Evolutionary conservation across 2,329 filamentous ascomycete species (phyloP).

Genomic region (Aaosphaeria pasadenensis): DNA sequence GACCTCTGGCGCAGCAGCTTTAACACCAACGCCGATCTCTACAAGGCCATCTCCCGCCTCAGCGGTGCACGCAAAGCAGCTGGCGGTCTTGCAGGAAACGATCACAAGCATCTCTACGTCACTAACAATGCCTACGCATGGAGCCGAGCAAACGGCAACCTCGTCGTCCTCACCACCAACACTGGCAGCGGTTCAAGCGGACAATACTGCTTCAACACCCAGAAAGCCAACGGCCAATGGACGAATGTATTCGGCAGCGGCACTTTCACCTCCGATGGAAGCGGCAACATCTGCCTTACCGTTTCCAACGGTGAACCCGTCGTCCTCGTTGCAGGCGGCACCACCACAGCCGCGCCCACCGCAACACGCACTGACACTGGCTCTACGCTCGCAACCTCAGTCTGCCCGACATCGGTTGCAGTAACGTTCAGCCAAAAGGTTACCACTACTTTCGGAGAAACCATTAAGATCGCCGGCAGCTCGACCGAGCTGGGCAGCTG

Average conservation of each 20-base stretch:
- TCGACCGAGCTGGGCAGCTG: slow-evolving; percentile 45
- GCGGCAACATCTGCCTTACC: slow-evolving; percentile 42
- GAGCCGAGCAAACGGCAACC: slow-evolving; percentile 43
- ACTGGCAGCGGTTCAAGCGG: slow-evolving; percentile 38
- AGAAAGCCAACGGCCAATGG: slow-evolving; percentile 39
- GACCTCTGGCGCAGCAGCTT: slow-evolving; percentile 39
- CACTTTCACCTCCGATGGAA: slow-evolving; percentile 38
- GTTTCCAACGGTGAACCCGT: slow-evolving; percentile 45
- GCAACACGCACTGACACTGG: neutral
- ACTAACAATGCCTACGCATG: slow-evolving; percentile 45
- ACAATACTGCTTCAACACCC: slow-evolving; percentile 44
- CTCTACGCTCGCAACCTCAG: neutral
- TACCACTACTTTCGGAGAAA: slow-evolving; percentile 48
- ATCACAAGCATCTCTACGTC: slow-evolving; percentile 46
- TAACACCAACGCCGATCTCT: slow-evolving; percentile 26
- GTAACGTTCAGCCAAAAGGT: slow-evolving; percentile 48
- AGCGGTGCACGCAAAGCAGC: slow-evolving; percentile 26
- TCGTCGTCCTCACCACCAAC: slow-evolving; percentile 48
- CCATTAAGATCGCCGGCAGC: slow-evolving; percentile 46
- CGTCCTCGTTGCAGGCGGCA: slow-evolving; percentile 30
- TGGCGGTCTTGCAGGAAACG: slow-evolving; percentile 44
- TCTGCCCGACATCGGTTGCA: slow-evolving; percentile 25
- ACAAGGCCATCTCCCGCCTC: slow-evolving; percentile 25
- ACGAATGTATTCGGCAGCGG: slow-evolving; percentile 39
- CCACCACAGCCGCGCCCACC: neutral